phyloP scores from a whole-genome alignment of 495 filamentous ascomycete species.

The Penicillium paxilli region DNA sequence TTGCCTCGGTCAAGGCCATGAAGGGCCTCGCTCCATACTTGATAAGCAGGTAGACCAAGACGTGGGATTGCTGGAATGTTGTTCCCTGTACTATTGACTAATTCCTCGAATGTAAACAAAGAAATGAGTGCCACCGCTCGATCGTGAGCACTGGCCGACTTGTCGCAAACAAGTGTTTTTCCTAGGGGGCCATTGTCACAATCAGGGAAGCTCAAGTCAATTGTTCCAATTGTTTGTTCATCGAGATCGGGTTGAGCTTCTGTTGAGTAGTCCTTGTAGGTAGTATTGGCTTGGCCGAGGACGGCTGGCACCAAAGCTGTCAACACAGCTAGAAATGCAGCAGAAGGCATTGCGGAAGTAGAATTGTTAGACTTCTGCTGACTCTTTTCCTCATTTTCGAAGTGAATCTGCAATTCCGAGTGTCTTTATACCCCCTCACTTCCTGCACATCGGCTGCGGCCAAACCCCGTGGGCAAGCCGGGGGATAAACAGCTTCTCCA shows the following conservation, averaged over 20 bases:
- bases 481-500: conserved; percentile 11
- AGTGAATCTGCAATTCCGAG: background rate
- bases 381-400: too few relatives aligned
- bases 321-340: conserved; percentile 20
- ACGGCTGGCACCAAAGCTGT: conserved; percentile 29
- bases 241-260: conserved; percentile 33
- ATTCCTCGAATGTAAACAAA: conserved; percentile 52
- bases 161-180: conserved; percentile 47
- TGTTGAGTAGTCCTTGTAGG: conserved; percentile 30
- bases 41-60: conserved; percentile 55
- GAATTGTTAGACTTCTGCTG: too few relatives aligned
- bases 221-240: conserved; percentile 19
- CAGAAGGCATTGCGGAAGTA: conserved; percentile 12
- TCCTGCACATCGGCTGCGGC: conserved; percentile 7
- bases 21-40: conserved; percentile 50
- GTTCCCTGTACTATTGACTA: conserved; percentile 58
- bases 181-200: conserved; percentile 33
- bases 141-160: conserved; percentile 41
- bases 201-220: conserved; percentile 34
- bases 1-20: conserved; percentile 60
- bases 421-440: conserved; percentile 10
- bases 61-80: conserved; percentile 54
- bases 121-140: conserved; percentile 46
- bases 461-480: background rate
- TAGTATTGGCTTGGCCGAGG: conserved; percentile 30